A percentile compares a stretch with the other conserved stretches of the same genome.
These are phyloP conservation scores for Pichia cephalocereana DNA, from an alignment of 805 yeast genomes.

Conservation along the genomic window DNA sequence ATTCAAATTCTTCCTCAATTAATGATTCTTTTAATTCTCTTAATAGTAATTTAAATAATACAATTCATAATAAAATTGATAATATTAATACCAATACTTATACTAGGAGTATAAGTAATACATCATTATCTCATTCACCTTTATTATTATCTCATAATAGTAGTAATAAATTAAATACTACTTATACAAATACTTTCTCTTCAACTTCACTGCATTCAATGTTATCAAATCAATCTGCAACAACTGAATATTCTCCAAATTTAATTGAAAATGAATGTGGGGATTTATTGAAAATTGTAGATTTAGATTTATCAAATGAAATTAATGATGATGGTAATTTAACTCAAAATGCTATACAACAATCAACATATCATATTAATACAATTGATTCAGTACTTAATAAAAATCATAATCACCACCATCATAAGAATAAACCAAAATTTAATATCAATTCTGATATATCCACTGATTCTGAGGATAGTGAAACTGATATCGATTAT, in stretches of 20 bases:
- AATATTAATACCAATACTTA: too few relatives aligned
- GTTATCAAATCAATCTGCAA: slow-evolving; percentile 12
- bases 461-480: neutral
- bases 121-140: neutral
- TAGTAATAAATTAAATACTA: neutral
- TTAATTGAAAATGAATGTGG: slow-evolving; percentile 24
- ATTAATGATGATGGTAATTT: slow-evolving; percentile 1
- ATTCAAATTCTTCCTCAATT: too few relatives aligned
- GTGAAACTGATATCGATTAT: slow-evolving; percentile 9
- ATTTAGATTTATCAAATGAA: slow-evolving; percentile 11
- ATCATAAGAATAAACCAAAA: neutral
- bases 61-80: too few relatives aligned
- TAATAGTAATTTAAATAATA: too few relatives aligned
- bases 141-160: neutral
- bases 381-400: neutral
- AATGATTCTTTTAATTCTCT: too few relatives aligned
- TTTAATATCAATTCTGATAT: neutral
- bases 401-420: neutral
- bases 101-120: neutral
- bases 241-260: slow-evolving; percentile 26
- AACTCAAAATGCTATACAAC: too few relatives aligned
- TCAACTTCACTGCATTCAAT: slow-evolving; percentile 14
- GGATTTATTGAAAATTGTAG: slow-evolving; percentile 15
- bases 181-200: slow-evolving; percentile 9
- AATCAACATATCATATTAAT: too few relatives aligned